Base-by-base conservation (phyloP, 2,329 filamentous ascomycete genomes). In the Penicillium digitatum region DNA sequence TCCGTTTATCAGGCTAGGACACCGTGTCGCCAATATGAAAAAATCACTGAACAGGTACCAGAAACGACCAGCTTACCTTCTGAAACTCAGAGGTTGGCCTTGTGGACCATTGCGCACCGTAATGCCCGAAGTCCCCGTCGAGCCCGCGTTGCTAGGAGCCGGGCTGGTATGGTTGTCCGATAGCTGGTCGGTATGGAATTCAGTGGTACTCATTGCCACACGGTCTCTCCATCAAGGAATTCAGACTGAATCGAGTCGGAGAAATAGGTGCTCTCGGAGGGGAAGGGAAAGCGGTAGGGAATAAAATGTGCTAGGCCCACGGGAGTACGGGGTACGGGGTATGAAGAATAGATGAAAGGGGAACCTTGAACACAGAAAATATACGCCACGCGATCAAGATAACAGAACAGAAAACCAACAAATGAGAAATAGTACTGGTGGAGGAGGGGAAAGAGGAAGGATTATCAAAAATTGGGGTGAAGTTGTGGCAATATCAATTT, bases 31-130 rank as follows among this genome's bases (percentile, higher is more conserved):
- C 49, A 47, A 29, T 14, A 18, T 47, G 20, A 24, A 31, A 37
- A 6, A 31, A 53, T 44, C 24, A 45, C 22, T 6, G 11, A 26
- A 42, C 9, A 26, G 16, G 16, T 35, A 37, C 9, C n/a, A 52
- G 16, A 48, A 34, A 55, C 46, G 42, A 52, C 12, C 22, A 11
- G 70, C 77, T 68, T 72, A 84, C 82, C 82, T 81, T 77, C 82
- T 76, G 66, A 85, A 85, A 71, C 82, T 84, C 58, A 81, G 75
- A 27, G 57, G 45, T 63, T 83, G 80, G 54, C 76, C 74, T 54
- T 62, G 69, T 52, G 65, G 51, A 20, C 66, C 68, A 49, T 62
- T 64, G 59, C 66, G 69, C 60, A 68, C 70, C 12, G 66, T 69
- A 56, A 69, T 69, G 44, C 70, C 69, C 50, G 69, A 69, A 39